Base-by-base conservation (phyloP, 305 asterid species). In the Petunia hybrid region DNA sequence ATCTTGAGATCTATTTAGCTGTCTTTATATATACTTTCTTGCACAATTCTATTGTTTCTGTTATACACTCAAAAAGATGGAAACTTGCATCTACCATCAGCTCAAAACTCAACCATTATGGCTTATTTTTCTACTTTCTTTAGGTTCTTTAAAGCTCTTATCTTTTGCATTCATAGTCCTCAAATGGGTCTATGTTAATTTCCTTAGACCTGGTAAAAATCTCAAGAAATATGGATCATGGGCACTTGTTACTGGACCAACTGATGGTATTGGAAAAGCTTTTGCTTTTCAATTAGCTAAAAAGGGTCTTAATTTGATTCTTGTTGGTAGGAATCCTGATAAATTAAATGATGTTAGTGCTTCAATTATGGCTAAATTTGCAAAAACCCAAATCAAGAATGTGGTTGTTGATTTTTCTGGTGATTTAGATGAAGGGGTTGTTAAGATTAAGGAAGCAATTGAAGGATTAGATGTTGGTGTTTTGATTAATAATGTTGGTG, bases 221-320 rank as follows among this genome's bases (percentile, higher is more conserved):
- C 95, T 95, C 81, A 91, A 91, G 88, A 94, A 94, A 84, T 95
- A 95, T 87, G 99, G 99, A 12, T 92, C 99, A 0, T 95, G 99
- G 99, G 98, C 99, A 13, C 79, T 95, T 6, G 87, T 95, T 55
- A 95, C 99, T 10, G 98, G 97, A 3, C 95, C 97, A 5, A 92
- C 99, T 71, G 99, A 95, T 70, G 99, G 99, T 81, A 95, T 95
- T 82, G 99, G 99, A 1, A 95, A 94, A 80, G 95, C 90, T 46
- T 91, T 94, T 85, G 97, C 99, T 1, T 92, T 95, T 38, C 91
- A 92, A 85, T 89, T 95, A 63, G 98, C 99, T 0, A 76, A 80
- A 1, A 91, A 90, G 5, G 98, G 98, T 8, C 92, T 94, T 53
- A 92, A 93, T 84, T 45, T 96, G 5, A 87, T 94, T 0, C 91